Evolutionary conservation across 2,329 filamentous ascomycete genomes (phyloP).

Genomic region (Aspergillus sp.): DNA sequence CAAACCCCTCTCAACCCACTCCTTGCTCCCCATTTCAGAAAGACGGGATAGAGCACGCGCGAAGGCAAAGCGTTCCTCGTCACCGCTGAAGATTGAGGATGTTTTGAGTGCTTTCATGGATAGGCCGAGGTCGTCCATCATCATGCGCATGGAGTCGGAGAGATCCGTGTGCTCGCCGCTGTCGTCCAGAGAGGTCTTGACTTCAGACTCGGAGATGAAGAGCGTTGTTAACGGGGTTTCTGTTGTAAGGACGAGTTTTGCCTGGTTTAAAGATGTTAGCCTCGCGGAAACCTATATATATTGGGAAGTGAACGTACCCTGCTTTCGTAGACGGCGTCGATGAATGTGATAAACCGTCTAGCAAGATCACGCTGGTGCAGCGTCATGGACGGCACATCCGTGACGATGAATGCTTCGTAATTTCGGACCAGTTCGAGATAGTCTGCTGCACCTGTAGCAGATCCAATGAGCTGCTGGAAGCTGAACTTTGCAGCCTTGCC

Average conservation of each 20-base stretch:
- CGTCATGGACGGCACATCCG: slow-evolving; percentile 89
- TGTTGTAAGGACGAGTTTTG: slow-evolving; percentile 92
- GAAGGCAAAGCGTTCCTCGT: slow-evolving; percentile 96
- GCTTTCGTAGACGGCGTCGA: slow-evolving; percentile 90
- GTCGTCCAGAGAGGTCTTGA: slow-evolving; percentile 58
- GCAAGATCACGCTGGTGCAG: slow-evolving; percentile 82
- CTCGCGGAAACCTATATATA: not conserved
- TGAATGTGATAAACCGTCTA: slow-evolving; percentile 92
- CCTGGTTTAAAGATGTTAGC: slow-evolving; percentile 49
- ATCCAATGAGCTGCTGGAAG: slow-evolving; percentile 87
- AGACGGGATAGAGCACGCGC: slow-evolving; percentile 81
- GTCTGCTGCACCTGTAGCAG: slow-evolving; percentile 87
- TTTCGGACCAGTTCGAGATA: slow-evolving; percentile 87
- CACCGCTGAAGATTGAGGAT: slow-evolving; percentile 84
- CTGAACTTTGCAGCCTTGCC: slow-evolving; percentile 87
- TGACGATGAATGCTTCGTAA: slow-evolving; percentile 91
- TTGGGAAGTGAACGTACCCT: slow-evolving; percentile 42
- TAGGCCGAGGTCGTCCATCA: slow-evolving; percentile 86
- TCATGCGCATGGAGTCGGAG: slow-evolving; percentile 69
- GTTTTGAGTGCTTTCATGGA: slow-evolving; percentile 83
- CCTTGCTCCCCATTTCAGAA: slow-evolving; percentile 87
- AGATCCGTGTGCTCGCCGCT: slow-evolving; percentile 53
- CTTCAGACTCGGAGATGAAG: slow-evolving; percentile 74
- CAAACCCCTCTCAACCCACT: slow-evolving; percentile 85
- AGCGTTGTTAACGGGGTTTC: slow-evolving; percentile 81